Conservation (phyloP, 345 rosid species). For the Pugionium cornutum region DNA sequence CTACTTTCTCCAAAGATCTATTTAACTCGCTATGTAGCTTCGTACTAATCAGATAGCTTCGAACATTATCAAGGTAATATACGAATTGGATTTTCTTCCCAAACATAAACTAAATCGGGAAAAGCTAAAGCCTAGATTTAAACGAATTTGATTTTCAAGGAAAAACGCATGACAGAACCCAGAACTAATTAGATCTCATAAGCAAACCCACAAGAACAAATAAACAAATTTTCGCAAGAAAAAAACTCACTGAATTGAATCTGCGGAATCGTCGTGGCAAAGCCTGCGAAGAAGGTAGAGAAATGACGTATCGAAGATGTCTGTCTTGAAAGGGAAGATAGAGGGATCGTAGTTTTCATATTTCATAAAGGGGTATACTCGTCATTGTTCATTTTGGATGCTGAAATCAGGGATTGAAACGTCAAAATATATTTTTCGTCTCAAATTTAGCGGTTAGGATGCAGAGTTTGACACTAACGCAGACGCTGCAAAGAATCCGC, state of each 20-base stretch:
- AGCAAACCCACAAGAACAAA: neutral
- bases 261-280: conserved; percentile 18
- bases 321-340: conserved; percentile 34
- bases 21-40: neutral
- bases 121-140: conserved; percentile 30
- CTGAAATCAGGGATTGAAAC: neutral
- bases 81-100: neutral
- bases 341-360: neutral
- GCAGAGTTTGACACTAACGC: neutral
- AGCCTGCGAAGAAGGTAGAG: conserved; percentile 22
- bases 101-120: conserved; percentile 12
- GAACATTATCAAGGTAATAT: neutral
- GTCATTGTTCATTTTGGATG: neutral
- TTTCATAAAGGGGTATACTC: neutral
- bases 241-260: conserved; percentile 17
- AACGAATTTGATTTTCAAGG: conserved; percentile 17
- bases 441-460: conserved; percentile 3
- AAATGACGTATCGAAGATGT: neutral
- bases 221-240: neutral
- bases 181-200: conserved; percentile 17
- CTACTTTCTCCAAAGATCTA: conserved; percentile 21
- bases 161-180: neutral
- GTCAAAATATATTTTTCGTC: neutral
- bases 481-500: neutral
- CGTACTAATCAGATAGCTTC: conserved; percentile 6